Evolutionary conservation across 169 alveolate genomes (phyloP).

Genomic region (Plasmodium vivax): DNA sequence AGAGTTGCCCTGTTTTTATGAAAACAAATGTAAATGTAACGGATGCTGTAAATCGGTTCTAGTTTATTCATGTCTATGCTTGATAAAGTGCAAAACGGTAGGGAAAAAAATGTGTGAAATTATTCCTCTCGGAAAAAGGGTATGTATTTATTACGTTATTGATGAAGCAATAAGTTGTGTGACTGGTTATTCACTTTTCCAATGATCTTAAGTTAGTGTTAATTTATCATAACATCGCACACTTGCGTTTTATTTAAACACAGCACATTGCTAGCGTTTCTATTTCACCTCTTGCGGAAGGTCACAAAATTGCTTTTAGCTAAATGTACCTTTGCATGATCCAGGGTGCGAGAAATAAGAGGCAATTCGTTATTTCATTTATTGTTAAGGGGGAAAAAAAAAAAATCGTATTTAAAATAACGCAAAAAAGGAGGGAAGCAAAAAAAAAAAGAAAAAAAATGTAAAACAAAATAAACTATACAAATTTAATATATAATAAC

Average conservation of each 20-base stretch:
- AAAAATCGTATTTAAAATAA: neutral
- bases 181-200: neutral
- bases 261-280: neutral
- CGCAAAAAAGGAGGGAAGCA: neutral
- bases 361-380: neutral
- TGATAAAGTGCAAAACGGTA: neutral
- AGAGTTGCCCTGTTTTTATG: neutral
- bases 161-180: neutral
- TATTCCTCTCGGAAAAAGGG: neutral
- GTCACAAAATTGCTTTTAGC: neutral
- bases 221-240: neutral
- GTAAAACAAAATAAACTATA: neutral
- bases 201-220: neutral
- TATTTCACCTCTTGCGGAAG: neutral
- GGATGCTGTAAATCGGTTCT: neutral
- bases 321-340: neutral
- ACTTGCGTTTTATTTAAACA: neutral
- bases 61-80: neutral
- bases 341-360: neutral
- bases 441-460: neutral
- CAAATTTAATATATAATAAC: neutral
- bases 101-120: neutral
- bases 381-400: neutral
- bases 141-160: neutral
- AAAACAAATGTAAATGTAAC: neutral